Percentiles rank a stretch among this genome's conserved stretches.
Conservation (phyloP, 2,329 filamentous ascomycete genomes). For the Aspergillus novoparasiticus region DNA sequence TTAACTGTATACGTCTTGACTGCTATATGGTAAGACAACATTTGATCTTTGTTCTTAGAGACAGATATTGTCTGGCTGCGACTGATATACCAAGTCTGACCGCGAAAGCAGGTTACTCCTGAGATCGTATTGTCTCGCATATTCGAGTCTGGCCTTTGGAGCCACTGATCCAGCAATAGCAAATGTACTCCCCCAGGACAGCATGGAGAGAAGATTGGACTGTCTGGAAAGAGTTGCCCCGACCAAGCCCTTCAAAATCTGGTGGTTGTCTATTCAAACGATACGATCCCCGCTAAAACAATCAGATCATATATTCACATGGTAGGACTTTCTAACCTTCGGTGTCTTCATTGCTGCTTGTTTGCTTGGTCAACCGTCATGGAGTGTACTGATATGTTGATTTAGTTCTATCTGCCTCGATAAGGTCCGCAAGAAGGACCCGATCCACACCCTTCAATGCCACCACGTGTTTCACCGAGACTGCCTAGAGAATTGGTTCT, state of each 20-base stretch:
- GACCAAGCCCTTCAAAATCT: not conserved
- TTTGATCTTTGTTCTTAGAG: not conserved
- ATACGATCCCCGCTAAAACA: not conserved
- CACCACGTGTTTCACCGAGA: not conserved
- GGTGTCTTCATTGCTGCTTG: not conserved
- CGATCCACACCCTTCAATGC: not conserved
- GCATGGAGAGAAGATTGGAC: not conserved
- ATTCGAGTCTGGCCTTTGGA: not conserved
- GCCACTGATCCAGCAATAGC: not conserved
- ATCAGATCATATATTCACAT: not conserved
- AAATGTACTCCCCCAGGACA: not conserved
- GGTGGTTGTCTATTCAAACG: conserved; percentile 3
- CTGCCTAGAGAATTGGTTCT: conserved; percentile 2
- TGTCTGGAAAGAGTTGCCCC: not conserved
- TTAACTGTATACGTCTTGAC: conserved; percentile 3
- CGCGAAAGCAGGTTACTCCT: not conserved
- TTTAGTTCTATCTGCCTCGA: conserved; percentile 2
- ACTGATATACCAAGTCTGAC: not conserved
- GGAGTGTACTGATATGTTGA: not conserved
- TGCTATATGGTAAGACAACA: not conserved
- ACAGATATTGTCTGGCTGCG: not conserved
- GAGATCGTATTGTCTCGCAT: conserved; percentile 5
- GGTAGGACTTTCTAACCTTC: not conserved
- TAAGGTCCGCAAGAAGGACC: not conserved
- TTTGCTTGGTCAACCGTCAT: not conserved